A percentile compares a stretch with the other conserved stretches of the same genome.
phyloP scores from a whole-genome alignment of 1,284 basidiomycete genomes.

The Tylopilus sp. region DNA sequence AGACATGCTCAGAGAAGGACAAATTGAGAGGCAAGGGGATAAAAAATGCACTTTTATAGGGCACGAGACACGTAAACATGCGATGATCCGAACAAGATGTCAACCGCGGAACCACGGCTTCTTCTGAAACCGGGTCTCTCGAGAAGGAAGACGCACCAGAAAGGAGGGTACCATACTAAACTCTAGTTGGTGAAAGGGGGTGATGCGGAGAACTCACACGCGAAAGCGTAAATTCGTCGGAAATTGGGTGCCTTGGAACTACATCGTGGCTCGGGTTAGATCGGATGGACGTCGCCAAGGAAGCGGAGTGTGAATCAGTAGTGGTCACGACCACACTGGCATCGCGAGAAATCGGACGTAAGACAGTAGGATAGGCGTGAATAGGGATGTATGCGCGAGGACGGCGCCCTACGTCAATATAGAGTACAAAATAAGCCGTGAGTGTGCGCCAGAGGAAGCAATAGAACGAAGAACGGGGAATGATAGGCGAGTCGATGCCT shows the following conservation, averaged over 20 bases:
- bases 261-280: conserved; percentile 8
- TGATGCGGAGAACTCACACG: conserved; percentile 21
- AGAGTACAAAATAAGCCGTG: not conserved
- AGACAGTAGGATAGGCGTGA: not conserved
- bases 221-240: not conserved
- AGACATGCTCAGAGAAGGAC: conserved; percentile 28
- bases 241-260: not conserved
- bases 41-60: conserved; percentile 37
- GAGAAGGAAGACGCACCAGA: not conserved
- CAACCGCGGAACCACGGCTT: no score
- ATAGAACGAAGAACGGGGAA: not conserved
- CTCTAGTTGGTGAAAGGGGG: not conserved
- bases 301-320: conserved; percentile 29
- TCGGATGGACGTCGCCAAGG: conserved; percentile 12
- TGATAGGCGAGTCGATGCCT: not conserved
- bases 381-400: not conserved
- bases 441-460: not conserved
- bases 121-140: conserved; percentile 1
- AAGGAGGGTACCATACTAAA: not conserved
- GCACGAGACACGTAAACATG: conserved; percentile 32
- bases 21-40: not conserved
- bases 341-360: no score
- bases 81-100: conserved; percentile 9
- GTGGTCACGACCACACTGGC: not conserved
- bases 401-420: not conserved